Evolutionary conservation across 495 filamentous ascomycete species (phyloP).

Genomic region (Xylaria palmicola): DNA sequence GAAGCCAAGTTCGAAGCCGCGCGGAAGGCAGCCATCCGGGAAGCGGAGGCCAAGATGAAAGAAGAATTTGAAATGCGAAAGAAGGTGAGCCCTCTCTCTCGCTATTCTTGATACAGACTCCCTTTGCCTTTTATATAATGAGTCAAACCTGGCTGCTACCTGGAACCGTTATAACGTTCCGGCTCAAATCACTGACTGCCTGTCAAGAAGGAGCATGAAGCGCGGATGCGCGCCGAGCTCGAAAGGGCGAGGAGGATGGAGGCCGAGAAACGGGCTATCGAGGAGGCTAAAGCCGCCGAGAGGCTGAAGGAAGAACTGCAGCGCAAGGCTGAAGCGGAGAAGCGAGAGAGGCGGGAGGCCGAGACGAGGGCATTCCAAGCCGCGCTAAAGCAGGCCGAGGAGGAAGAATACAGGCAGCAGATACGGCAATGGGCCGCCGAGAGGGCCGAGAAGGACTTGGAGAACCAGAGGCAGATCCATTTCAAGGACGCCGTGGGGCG

Average conservation of each 20-base stretch:
- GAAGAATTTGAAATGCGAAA: conserved; percentile 1
- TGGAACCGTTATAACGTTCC: background rate
- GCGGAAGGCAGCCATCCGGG: conserved; percentile 10
- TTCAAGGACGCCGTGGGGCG: conserved; percentile 64
- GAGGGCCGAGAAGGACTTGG: background rate
- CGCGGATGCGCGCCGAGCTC: conserved; percentile 37
- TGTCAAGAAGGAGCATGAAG: conserved; percentile 1
- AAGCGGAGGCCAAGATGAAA: conserved; percentile 10
- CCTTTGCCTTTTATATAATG: no score
- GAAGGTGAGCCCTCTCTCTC: conserved; percentile 1
- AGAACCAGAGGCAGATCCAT: conserved; percentile 50
- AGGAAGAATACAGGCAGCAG: background rate
- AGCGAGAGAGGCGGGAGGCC: conserved; percentile 41
- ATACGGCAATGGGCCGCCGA: conserved; percentile 4
- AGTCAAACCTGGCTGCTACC: background rate
- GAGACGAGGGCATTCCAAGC: background rate
- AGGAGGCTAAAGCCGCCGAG: conserved; percentile 1
- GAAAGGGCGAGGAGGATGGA: conserved; percentile 29
- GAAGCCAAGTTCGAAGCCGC: conserved; percentile 31
- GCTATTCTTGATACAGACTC: no score
- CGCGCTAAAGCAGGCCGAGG: background rate
- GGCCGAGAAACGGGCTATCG: background rate
- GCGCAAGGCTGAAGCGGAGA: conserved; percentile 15
- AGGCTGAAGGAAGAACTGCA: conserved; percentile 2
- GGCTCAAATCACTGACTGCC: background rate